phyloP scores from a whole-genome alignment of 768 basidiomycete species.

The Boletellus ananas region DNA sequence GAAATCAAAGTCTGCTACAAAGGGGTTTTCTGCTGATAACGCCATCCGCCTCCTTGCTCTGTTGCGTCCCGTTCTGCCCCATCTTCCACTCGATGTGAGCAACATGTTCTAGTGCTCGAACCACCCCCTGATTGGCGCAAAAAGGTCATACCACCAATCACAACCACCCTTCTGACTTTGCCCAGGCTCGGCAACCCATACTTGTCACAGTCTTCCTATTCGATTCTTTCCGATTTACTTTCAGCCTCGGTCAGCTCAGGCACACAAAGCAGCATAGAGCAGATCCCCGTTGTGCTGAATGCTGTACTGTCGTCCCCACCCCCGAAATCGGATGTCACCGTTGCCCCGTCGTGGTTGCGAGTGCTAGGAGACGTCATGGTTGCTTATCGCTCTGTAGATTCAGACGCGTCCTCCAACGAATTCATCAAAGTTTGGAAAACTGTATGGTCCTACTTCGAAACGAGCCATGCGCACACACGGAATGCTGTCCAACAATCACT shows the following conservation, averaged over 20 bases:
- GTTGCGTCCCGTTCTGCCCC: constrained; percentile 56
- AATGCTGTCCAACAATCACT: constrained; percentile 64
- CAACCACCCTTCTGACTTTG: constrained; percentile 68
- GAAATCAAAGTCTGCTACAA: constrained; percentile 53
- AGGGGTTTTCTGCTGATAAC: constrained; percentile 59
- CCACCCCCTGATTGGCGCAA: constrained; percentile 10
- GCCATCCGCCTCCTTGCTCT: constrained; percentile 77
- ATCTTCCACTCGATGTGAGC: constrained; percentile 70
- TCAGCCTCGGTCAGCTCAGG: constrained; percentile 48
- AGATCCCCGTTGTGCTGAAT: constrained; percentile 58
- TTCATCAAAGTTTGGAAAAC: constrained; percentile 68
- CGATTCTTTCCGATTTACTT: constrained; percentile 81
- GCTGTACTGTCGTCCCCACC: constrained; percentile 70
- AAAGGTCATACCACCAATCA: constrained; percentile 71
- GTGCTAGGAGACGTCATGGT: constrained; percentile 73
- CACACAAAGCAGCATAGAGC: constrained; percentile 45
- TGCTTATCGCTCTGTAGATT: constrained; percentile 52
- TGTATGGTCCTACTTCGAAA: constrained; percentile 76
- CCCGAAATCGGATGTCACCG: constrained; percentile 58
- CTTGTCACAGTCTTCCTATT: constrained; percentile 84
- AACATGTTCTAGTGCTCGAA: constrained; percentile 2
- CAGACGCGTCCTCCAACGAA: constrained; percentile 49
- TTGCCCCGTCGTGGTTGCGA: constrained; percentile 75
- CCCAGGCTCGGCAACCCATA: constrained; percentile 88
- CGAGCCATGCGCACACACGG: constrained; percentile 54